These are phyloP conservation scores for Sugiyamaella novakii DNA, from an alignment of 1,139 yeast genomes.

Conservation along the genomic window DNA sequence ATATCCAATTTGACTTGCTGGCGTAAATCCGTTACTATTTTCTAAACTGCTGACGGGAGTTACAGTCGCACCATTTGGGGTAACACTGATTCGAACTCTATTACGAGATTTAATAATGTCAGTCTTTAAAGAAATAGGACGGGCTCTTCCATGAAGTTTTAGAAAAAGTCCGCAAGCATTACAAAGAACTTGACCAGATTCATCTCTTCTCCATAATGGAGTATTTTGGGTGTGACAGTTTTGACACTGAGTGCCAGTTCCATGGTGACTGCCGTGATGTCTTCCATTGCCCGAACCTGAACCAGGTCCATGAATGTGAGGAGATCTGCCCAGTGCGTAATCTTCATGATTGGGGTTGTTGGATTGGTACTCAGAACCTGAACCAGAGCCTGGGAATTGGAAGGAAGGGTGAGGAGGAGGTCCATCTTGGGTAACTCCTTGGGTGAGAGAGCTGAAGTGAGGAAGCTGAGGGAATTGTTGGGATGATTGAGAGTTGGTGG, in stretches of 20 bases:
- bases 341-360: too few relatives aligned
- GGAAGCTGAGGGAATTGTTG: constrained; percentile 11
- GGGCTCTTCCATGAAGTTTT: constrained; percentile 86
- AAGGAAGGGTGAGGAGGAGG: neutral
- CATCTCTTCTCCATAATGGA: constrained; percentile 94
- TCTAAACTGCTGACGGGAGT: constrained; percentile 20
- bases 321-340: too few relatives aligned
- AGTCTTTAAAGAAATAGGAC: constrained; percentile 88
- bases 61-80: constrained; percentile 37
- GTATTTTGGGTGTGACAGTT: constrained; percentile 92
- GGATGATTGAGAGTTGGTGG: neutral
- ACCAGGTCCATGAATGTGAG: constrained; percentile 12
- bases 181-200: constrained; percentile 88
- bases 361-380: neutral
- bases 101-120: constrained; percentile 90
- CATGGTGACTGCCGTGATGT: constrained; percentile 21
- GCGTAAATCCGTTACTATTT: constrained; percentile 1
- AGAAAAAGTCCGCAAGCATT: constrained; percentile 94
- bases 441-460: constrained; percentile 13
- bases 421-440: constrained; percentile 4
- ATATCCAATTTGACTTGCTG: constrained; percentile 3
- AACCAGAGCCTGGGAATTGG: neutral
- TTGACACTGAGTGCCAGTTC: constrained; percentile 54
- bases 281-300: constrained; percentile 13
- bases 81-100: constrained; percentile 49